Evolutionary conservation across 371 early-diverging fungal species (phyloP).

Genomic region (Apophysomyces variabilis): DNA sequence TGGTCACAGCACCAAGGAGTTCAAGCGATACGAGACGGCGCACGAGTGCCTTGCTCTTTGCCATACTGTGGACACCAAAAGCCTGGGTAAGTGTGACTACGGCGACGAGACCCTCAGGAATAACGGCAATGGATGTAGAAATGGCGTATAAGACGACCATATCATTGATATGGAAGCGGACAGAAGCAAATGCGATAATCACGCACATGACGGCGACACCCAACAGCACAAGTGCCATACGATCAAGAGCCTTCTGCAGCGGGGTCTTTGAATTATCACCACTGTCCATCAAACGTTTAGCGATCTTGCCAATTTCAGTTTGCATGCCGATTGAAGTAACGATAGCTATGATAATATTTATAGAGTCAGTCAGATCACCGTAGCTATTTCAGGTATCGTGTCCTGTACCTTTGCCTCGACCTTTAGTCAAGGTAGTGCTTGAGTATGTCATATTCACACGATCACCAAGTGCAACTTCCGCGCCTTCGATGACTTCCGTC

Average conservation of each 20-base stretch:
- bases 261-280: slow-evolving; percentile 71
- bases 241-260: slow-evolving; percentile 69
- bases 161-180: slow-evolving; percentile 65
- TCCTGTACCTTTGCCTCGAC: slow-evolving; percentile 42
- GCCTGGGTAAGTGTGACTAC: slow-evolving; percentile 93
- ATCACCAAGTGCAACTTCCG: slow-evolving; percentile 47
- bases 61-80: slow-evolving; percentile 89
- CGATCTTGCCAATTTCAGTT: slow-evolving; percentile 95
- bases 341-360: slow-evolving; percentile 60
- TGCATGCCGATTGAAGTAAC: slow-evolving; percentile 85
- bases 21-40: slow-evolving; percentile 89
- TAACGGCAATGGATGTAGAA: slow-evolving; percentile 89
- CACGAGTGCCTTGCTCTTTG: slow-evolving; percentile 80
- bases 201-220: slow-evolving; percentile 55
- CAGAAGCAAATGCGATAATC: slow-evolving; percentile 60
- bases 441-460: slow-evolving; percentile 71
- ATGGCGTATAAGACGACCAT: slow-evolving; percentile 77
- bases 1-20: slow-evolving; percentile 88
- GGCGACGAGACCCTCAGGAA: slow-evolving; percentile 96
- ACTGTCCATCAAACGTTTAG: slow-evolving; percentile 79
- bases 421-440: slow-evolving; percentile 61
- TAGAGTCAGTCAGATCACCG: too few relatives aligned
- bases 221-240: slow-evolving; percentile 64
- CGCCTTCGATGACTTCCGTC: slow-evolving; percentile 27
- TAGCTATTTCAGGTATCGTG: too few relatives aligned